Evolutionary conservation across 1,139 yeast genomes (phyloP), one percentile per base, ranked within the genome.

Genomic region (Nadsonia starkeyi-henricii): DNA sequence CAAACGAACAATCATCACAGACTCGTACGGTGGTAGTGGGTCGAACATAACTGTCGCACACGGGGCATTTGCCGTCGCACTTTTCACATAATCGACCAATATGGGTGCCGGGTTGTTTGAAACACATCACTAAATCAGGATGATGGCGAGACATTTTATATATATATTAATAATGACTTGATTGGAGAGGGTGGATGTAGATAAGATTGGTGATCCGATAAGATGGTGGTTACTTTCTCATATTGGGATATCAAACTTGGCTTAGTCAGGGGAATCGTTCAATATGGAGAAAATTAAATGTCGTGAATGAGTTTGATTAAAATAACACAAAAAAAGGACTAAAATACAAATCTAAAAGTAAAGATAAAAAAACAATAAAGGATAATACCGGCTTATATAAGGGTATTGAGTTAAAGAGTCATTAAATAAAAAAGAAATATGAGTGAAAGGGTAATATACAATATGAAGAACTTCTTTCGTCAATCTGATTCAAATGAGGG

Each of bases 41-140:
- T 52, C 84, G 79, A 13, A 86, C 96, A 55, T 74, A 77, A 1
- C 95, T 84, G 61, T 88, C 97, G 64, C 98, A 89, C 1, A 79
- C 71, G 1, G 96, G 96, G 60, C 98, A 89, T 54, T 81, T 73
- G 1, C 96, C 97, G 60, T 89, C 96, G 63, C 98, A 89, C 62
- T 75, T 83, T 41, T 77, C 78, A 60, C 98, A 89, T 8, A 89
- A 71, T 50, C 72, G 67, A 0, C 95, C 96, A 5, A 77, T 63
- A 33, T 69, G 65, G 0, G 78, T 74, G 1, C 97, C 96, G 1
- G 96, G 88, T 58, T 79, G 94, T 60, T 83, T 85, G 74, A 85
- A 71, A 62, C 97, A 89, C 69, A 83, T 81, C 2, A 85, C 77
- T 37, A 89, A 72, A 62, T 89, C 97, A 52, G 82, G 80, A 62